Evolutionary conservation across 208 protist genomes (phyloP).

Genomic region (Strigomonas galati): DNA sequence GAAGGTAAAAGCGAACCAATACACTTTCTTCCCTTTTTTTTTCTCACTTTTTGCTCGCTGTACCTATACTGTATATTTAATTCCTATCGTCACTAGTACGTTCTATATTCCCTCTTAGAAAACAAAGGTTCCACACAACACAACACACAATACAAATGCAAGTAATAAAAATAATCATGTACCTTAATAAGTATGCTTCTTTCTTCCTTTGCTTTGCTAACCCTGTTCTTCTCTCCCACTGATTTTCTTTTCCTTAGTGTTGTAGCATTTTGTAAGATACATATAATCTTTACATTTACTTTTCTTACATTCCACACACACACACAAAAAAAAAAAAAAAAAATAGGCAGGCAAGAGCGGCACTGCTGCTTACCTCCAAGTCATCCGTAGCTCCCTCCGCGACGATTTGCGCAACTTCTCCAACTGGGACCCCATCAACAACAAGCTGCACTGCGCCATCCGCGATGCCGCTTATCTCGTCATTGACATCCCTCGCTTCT

Average conservation of each 20-base stretch:
- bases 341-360: background rate
- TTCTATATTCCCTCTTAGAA: too few relatives aligned
- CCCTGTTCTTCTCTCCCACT: too few relatives aligned
- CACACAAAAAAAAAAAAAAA: too few relatives aligned
- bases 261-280: background rate
- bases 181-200: too few relatives aligned
- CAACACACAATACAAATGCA: background rate
- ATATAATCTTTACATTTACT: too few relatives aligned
- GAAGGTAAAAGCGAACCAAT: background rate
- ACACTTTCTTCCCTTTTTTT: background rate
- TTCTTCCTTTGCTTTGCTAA: too few relatives aligned
- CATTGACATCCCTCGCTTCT: conserved; percentile 64
- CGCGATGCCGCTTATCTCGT: conserved; percentile 66
- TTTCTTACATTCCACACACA: too few relatives aligned
- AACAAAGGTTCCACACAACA: too few relatives aligned
- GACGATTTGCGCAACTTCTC: conserved; percentile 45
- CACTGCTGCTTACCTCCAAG: background rate
- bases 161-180: background rate
- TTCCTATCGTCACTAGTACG: too few relatives aligned
- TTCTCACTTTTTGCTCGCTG: background rate
- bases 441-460: conserved; percentile 66
- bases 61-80: background rate
- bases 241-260: background rate
- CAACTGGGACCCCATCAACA: conserved; percentile 51
- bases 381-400: conserved; percentile 22